Evolutionary conservation across 768 basidiomycete species (phyloP).

Genomic region (Mycena alexandri): DNA sequence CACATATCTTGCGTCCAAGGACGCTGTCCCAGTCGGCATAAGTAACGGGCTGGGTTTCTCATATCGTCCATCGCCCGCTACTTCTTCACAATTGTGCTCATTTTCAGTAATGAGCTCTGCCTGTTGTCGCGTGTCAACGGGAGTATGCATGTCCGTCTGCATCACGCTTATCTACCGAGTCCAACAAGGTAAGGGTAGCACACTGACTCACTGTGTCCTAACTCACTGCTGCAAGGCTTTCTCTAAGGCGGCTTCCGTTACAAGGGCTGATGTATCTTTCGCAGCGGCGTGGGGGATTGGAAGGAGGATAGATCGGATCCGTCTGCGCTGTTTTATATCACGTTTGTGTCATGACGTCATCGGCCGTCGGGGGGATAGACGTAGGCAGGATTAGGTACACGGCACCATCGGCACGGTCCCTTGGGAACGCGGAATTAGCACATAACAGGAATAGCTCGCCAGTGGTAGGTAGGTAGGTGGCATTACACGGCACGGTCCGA

Average conservation of each 20-base stretch:
- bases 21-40: background rate
- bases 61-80: slow-evolving; percentile 3
- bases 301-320: slow-evolving; percentile 1
- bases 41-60: background rate
- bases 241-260: slow-evolving; percentile 3
- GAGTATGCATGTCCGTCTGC: slow-evolving; percentile 6
- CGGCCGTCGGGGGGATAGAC: no score
- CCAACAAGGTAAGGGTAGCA: slow-evolving; percentile 3
- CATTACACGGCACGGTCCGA: no score
- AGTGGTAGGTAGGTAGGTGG: no score
- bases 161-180: background rate
- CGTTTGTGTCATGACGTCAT: no score
- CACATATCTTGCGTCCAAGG: background rate
- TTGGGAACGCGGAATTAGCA: slow-evolving; percentile 8
- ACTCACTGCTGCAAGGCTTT: slow-evolving; percentile 9
- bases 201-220: background rate
- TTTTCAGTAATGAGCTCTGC: slow-evolving; percentile 3
- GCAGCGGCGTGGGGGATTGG: slow-evolving; percentile 3
- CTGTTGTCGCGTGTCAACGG: background rate
- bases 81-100: background rate
- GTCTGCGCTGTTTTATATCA: slow-evolving; percentile 2
- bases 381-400: no score
- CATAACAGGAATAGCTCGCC: slow-evolving; percentile 2
- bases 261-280: slow-evolving; percentile 3
- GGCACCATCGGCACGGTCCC: no score